Evolutionary conservation across 257 asterid genomes (phyloP), one percentile per base, ranked within the genome.

Genomic region (Solanum rostratum): DNA sequence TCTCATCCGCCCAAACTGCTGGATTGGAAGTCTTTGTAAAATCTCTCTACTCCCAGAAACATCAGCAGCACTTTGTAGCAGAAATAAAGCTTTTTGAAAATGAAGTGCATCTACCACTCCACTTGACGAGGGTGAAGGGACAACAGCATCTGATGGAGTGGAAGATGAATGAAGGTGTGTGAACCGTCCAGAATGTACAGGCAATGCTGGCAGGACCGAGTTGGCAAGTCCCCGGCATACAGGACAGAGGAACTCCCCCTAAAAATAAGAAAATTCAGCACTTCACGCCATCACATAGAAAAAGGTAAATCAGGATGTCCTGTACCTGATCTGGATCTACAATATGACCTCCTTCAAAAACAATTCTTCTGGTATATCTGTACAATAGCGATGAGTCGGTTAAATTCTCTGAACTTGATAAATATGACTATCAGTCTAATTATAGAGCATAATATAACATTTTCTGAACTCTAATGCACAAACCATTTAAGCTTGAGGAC

Each of bases 231-330:
- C 98, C 41, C 99, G 94, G 84, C 99, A 97, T 74, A 94, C 99
- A 22, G 99, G 99, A 91, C 99, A 97, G 78, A 97, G 97, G 90
- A 97, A 95, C 89, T 97, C 99, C 79, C 99, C 98, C 99, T 97
- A 89, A 84, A 82, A 86, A 86, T 81, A 87, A 30, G 84, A 54
- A 80, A 79, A 85, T 84, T 57, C 20, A 80, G 30, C 22, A 69
- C 45, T 73, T 73, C 39, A 45, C 39, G 45, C 57, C 85, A 66
- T 52, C 80, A 84, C 80, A 82, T 82, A 83, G 85, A 50, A 82
- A 86, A 81, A 70, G 29, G 62, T 37, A 27, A 50, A 19, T 52
- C 60, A 70, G 69, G 87, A 68, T 70, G 78, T 66, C 33, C 60
- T 70, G 68, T 90, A 97, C 99, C 99, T 91, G 97, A 85, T 95